A percentile compares a stretch with the other conserved stretches of the same genome.
Evolutionary conservation across 2,329 filamentous ascomycete genomes (phyloP).

Genomic region (Scorias spongiosa): DNA sequence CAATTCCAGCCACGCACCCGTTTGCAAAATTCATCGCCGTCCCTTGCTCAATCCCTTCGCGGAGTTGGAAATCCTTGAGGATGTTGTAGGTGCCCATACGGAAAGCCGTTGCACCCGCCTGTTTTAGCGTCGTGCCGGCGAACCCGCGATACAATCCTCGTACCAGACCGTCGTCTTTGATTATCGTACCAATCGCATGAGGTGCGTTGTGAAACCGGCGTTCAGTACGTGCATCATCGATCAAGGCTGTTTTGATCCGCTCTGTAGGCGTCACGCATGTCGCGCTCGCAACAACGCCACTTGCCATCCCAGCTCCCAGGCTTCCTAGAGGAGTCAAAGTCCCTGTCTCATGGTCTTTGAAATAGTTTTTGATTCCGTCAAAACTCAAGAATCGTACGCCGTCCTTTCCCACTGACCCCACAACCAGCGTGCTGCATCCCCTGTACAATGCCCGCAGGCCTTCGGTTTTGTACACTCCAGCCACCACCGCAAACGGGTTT

Average conservation of each 20-base stretch:
- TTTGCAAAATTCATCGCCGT: conserved; percentile 45
- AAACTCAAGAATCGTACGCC: conserved; percentile 52
- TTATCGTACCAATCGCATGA: conserved; percentile 36
- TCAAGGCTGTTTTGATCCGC: conserved; percentile 52
- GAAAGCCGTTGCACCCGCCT: conserved; percentile 45
- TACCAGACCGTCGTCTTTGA: conserved; percentile 37
- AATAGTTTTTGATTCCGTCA: conserved; percentile 46
- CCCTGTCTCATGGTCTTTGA: conserved; percentile 40
- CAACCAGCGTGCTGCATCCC: conserved; percentile 44
- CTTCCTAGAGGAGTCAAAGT: conserved; percentile 40
- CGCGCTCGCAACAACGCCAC: conserved; percentile 45
- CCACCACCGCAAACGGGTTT: conserved; percentile 45
- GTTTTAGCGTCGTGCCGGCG: conserved; percentile 45
- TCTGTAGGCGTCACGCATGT: conserved; percentile 55
- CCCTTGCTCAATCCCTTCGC: conserved; percentile 32
- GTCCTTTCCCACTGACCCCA: conserved; percentile 49
- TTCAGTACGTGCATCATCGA: conserved; percentile 41
- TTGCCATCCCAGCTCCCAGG: conserved; percentile 48
- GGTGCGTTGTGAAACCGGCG: conserved; percentile 34
- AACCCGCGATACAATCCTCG: conserved; percentile 43
- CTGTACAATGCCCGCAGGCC: conserved; percentile 46
- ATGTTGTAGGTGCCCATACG: conserved; percentile 49
- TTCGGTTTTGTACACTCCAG: conserved; percentile 39
- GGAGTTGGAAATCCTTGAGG: conserved; percentile 43
- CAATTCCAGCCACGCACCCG: conserved; percentile 43